These are phyloP conservation scores for Metarhizium rileyi DNA, from an alignment of 2,329 filamentous ascomycete genomes.

Conservation along the genomic window DNA sequence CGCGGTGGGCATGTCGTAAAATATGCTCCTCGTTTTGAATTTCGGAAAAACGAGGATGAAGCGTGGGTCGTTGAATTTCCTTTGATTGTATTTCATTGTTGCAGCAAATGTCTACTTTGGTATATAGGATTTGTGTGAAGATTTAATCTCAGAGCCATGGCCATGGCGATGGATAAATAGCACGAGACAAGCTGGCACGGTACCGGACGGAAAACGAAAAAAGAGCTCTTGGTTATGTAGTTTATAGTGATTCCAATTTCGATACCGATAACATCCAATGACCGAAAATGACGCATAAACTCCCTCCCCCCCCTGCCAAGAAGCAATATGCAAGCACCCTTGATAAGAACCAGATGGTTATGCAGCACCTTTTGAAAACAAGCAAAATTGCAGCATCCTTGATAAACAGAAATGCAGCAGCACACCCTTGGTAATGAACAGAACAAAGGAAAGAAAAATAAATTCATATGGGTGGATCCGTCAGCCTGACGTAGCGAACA, in stretches of 20 bases:
- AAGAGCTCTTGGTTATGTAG: no score
- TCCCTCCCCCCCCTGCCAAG: neutral
- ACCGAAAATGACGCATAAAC: no score
- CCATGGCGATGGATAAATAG: no score
- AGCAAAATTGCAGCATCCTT: no score
- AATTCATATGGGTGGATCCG: conserved; percentile 46
- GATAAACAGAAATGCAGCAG: no score
- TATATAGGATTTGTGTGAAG: neutral
- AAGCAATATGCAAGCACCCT: no score
- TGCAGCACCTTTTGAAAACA: no score
- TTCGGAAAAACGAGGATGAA: neutral
- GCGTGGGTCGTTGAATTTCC: neutral
- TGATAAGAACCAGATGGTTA: no score
- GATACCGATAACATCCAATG: neutral
- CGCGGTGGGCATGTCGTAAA: conserved; percentile 5
- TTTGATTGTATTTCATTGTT: neutral
- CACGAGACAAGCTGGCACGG: neutral
- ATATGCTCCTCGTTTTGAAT: neutral
- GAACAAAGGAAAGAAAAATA: neutral
- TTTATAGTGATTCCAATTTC: no score
- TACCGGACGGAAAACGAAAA: no score
- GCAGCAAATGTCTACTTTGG: neutral
- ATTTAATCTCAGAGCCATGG: no score
- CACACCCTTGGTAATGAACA: neutral
- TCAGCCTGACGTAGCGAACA: conserved; percentile 69